These are phyloP conservation scores for Zygoascus meyerae DNA, from an alignment of 1,139 yeast genomes.

Conservation along the genomic window DNA sequence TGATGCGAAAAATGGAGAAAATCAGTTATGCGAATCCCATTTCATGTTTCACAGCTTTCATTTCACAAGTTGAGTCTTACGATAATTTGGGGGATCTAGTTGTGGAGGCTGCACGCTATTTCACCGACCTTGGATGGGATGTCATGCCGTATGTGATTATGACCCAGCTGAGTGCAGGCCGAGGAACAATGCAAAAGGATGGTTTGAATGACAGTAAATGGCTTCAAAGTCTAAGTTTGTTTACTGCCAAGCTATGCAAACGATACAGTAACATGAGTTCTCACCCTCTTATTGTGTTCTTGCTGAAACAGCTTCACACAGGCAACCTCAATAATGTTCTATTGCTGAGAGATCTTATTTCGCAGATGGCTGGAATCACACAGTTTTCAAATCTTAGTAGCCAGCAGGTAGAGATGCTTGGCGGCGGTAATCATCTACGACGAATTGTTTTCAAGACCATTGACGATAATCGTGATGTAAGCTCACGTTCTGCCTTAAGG, in stretches of 20 bases:
- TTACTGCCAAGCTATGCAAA: conserved; percentile 35
- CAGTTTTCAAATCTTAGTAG: conserved; percentile 58
- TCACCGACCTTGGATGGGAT: conserved; percentile 82
- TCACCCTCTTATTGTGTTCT: conserved; percentile 45
- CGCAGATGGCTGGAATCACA: conserved; percentile 79
- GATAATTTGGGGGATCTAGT: conserved; percentile 77
- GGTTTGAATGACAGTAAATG: conserved; percentile 81
- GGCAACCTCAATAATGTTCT: conserved; percentile 61
- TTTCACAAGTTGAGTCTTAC: conserved; percentile 71
- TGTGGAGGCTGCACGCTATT: conserved; percentile 74
- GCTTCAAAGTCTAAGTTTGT: conserved; percentile 52
- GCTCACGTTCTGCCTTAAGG: conserved; percentile 45
- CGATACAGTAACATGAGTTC: conserved; percentile 35
- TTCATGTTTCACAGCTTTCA: conserved; percentile 49
- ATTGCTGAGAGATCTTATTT: conserved; percentile 62
- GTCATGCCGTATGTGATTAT: conserved; percentile 68
- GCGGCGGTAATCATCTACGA: conserved; percentile 57
- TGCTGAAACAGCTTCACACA: conserved; percentile 59
- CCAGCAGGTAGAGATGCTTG: conserved; percentile 60
- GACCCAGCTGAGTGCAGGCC: conserved; percentile 63
- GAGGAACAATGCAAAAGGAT: conserved; percentile 65
- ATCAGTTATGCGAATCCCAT: conserved; percentile 78
- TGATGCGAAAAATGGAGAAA: conserved; percentile 73
- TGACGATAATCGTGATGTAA: conserved; percentile 42
- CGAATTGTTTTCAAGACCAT: conserved; percentile 55